A percentile compares a stretch with the other conserved stretches of the same genome.
Conservation (phyloP, 768 basidiomycete species). For the Xerocomellus chrysenteron region DNA sequence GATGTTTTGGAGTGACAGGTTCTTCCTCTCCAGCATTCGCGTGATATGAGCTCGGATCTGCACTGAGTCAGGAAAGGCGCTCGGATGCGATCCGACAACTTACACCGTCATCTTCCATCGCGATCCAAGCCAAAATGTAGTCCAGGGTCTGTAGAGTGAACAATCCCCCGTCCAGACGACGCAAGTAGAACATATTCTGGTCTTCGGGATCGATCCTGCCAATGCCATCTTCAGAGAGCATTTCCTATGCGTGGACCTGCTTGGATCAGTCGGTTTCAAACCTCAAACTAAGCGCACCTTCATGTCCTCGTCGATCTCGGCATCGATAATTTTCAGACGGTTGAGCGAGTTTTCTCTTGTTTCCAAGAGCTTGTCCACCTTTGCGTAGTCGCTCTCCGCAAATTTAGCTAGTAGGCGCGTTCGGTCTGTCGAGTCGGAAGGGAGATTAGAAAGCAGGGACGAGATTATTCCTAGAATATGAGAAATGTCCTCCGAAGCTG, state of each 20-base stretch:
- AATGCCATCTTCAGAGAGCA: conserved; percentile 55
- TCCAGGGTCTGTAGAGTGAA: conserved; percentile 90
- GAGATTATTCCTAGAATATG: conserved; percentile 88
- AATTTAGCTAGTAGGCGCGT: conserved; percentile 90
- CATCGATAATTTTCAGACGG: conserved; percentile 60
- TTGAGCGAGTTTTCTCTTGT: conserved; percentile 69
- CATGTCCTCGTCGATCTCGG: conserved; percentile 68
- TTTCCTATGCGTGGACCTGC: conserved; percentile 39
- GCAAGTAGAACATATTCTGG: conserved; percentile 81
- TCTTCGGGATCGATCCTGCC: conserved; percentile 60
- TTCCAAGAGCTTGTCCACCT: conserved; percentile 90
- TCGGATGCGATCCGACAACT: conserved; percentile 22
- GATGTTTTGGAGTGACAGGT: conserved; percentile 68
- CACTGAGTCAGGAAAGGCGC: conserved; percentile 10
- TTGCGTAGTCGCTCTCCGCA: conserved; percentile 89
- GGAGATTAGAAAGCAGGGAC: conserved; percentile 83
- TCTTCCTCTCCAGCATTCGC: conserved; percentile 74
- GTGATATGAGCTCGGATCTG: conserved; percentile 77
- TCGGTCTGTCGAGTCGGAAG: conserved; percentile 78
- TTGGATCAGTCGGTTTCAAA: background rate
- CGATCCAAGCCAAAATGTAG: conserved; percentile 92
- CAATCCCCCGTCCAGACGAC: conserved; percentile 81
- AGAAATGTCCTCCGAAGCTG: conserved; percentile 75
- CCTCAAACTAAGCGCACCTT: conserved; percentile 41
- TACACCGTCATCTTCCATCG: conserved; percentile 98